Conservation (phyloP, 2,329 filamentous ascomycete species). For the Ophiostoma pallidulum region DNA sequence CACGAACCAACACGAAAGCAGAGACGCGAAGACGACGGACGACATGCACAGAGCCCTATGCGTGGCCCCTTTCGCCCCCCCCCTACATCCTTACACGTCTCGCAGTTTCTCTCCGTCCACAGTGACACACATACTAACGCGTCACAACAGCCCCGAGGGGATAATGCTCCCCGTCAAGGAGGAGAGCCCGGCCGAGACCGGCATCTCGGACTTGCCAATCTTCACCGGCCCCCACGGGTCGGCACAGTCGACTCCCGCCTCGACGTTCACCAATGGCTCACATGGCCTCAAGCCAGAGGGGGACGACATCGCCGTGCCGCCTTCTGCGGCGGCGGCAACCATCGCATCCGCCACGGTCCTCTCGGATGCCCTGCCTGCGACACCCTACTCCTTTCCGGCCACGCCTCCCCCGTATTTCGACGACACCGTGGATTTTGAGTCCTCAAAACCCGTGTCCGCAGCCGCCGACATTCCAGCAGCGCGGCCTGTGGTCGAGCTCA, state of each 20-base stretch:
- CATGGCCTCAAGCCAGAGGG: constrained; percentile 5
- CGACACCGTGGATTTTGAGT: not conserved
- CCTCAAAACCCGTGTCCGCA: not conserved
- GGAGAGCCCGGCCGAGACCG: constrained; percentile 13
- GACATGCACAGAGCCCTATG: too few relatives aligned
- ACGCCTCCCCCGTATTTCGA: not conserved
- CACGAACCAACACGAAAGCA: too few relatives aligned
- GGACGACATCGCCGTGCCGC: not conserved
- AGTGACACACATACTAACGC: constrained; percentile 14
- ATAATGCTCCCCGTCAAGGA: constrained; percentile 13
- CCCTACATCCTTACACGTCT: not conserved
- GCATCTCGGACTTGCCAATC: constrained; percentile 12
- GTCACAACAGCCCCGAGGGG: constrained; percentile 8
- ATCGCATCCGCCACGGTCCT: constrained; percentile 2
- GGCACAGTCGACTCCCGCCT: constrained; percentile 10
- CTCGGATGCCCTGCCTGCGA: constrained; percentile 9
- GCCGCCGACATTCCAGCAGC: not conserved
- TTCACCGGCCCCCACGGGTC: constrained; percentile 10
- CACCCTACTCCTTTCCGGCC: constrained; percentile 2
- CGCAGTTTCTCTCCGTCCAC: not conserved
- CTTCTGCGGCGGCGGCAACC: constrained; percentile 8
- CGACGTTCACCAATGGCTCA: constrained; percentile 10
- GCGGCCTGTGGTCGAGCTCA: not conserved
- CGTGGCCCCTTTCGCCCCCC: not conserved
- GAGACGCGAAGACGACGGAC: too few relatives aligned